These are phyloP conservation scores for Akanthomyces lecanii DNA, from an alignment of 2,329 filamentous ascomycete species.

Conservation along the genomic window DNA sequence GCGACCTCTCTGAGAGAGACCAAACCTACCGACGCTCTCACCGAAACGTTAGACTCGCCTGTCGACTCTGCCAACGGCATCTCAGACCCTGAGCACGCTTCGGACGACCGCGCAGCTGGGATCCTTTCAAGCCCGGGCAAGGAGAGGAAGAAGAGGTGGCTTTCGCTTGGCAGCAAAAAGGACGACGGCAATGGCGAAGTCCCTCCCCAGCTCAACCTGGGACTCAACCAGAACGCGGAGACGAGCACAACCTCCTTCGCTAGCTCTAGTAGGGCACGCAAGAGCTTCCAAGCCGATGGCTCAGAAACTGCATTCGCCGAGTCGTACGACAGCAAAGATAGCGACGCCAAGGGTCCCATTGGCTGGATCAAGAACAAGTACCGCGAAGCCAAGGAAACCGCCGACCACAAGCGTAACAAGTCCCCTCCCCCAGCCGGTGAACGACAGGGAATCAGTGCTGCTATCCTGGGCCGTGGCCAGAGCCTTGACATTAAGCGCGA, in stretches of 20 bases:
- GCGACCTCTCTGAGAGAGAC: not conserved
- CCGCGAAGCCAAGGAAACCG: constrained; percentile 54
- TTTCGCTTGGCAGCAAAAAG: constrained; percentile 62
- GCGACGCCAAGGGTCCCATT: constrained; percentile 50
- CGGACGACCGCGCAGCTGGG: constrained; percentile 49
- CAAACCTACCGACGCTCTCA: constrained; percentile 44
- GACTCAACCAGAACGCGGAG: constrained; percentile 59
- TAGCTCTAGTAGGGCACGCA: constrained; percentile 50
- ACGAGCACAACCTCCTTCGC: constrained; percentile 65
- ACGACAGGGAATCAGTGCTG: constrained; percentile 26
- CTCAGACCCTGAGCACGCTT: constrained; percentile 69
- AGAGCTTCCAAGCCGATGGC: constrained; percentile 49
- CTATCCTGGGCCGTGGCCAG: constrained; percentile 39
- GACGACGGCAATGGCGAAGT: constrained; percentile 49
- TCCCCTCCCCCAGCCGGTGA: constrained; percentile 44
- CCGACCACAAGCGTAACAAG: constrained; percentile 52
- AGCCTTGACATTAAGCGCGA: constrained; percentile 46
- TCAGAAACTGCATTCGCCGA: constrained; percentile 41
- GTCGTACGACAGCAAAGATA: constrained; percentile 42
- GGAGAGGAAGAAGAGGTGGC: constrained; percentile 67
- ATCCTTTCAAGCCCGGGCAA: constrained; percentile 50
- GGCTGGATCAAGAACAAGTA: constrained; percentile 59
- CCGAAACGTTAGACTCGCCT: constrained; percentile 67
- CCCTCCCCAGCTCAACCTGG: constrained; percentile 46
- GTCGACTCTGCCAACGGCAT: constrained; percentile 78